A percentile compares a stretch with the other conserved stretches of the same genome.
These are phyloP conservation scores for Coelastrella sp. DNA, from an alignment of 139 green algal genomes.

Conservation along the genomic window DNA sequence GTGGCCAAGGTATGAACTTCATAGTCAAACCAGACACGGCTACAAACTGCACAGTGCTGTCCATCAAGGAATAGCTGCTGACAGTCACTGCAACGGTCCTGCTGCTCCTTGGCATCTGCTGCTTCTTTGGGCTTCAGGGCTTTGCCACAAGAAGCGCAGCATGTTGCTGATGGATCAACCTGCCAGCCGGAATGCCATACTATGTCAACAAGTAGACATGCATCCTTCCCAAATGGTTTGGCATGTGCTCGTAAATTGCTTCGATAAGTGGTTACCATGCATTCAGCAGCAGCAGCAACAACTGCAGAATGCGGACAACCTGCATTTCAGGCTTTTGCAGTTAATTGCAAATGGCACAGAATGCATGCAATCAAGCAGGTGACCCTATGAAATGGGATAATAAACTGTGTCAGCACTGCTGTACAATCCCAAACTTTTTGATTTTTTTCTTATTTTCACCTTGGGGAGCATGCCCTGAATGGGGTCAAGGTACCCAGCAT, in stretches of 20 bases:
- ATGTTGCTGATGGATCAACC: slow-evolving; percentile 10
- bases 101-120: slow-evolving; percentile 21
- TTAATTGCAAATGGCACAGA: too few relatives aligned
- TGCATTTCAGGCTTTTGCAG: too few relatives aligned
- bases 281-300: neutral
- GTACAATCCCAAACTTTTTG: neutral
- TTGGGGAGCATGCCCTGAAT: slow-evolving; percentile 16
- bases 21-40: slow-evolving; percentile 21
- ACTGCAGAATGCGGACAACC: too few relatives aligned
- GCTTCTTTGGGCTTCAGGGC: slow-evolving; percentile 9
- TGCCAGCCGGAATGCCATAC: neutral
- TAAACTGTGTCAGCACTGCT: neutral
- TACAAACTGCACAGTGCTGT: slow-evolving; percentile 27
- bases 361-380: too few relatives aligned
- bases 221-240: too few relatives aligned
- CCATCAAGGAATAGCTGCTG: neutral
- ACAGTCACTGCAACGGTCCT: slow-evolving; percentile 7
- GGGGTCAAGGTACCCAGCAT: slow-evolving; percentile 23
- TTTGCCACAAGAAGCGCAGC: slow-evolving; percentile 9
- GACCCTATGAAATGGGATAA: too few relatives aligned
- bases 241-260: too few relatives aligned
- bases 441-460: neutral
- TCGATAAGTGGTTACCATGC: too few relatives aligned
- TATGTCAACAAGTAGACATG: too few relatives aligned
- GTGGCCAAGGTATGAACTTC: neutral